These are phyloP conservation scores for Chlorella sp. DNA, from an alignment of 139 green algal genomes.

Conservation along the genomic window DNA sequence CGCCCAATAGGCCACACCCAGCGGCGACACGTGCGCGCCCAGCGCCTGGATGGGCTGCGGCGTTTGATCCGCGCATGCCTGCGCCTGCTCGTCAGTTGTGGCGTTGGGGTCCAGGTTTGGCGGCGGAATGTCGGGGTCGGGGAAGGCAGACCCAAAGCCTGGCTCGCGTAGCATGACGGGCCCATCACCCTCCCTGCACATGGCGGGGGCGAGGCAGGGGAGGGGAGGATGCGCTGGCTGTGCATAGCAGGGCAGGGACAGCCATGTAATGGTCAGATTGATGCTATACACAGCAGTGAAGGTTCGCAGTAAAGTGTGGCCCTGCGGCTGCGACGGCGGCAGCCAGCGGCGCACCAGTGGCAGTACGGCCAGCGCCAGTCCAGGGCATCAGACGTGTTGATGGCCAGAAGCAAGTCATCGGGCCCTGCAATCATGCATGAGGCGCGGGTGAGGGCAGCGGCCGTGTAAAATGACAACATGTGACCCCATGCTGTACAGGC, in stretches of 20 bases:
- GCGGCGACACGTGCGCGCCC: constrained; percentile 53
- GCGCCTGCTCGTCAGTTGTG: neutral
- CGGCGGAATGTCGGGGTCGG: constrained; percentile 6
- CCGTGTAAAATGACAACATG: no score
- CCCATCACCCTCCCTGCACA: constrained; percentile 24
- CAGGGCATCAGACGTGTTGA: neutral
- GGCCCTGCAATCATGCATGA: constrained; percentile 26
- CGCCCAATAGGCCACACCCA: constrained; percentile 57
- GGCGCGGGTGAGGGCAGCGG: no score
- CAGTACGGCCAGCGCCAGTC: constrained; percentile 46
- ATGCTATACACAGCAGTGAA: neutral
- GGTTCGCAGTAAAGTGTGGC: no score
- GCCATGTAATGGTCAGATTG: no score
- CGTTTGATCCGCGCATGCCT: constrained; percentile 23
- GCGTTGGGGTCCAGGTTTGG: no score
- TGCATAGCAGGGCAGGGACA: no score
- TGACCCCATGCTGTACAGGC: no score
- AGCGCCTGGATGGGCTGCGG: constrained; percentile 48
- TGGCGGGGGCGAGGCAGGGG: neutral
- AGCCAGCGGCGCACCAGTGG: constrained; percentile 19
- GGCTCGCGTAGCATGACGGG: neutral
- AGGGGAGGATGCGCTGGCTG: neutral
- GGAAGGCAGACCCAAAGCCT: constrained; percentile 2
- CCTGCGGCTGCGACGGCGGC: no score
- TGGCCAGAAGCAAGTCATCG: constrained; percentile 39